Base-by-base conservation (phyloP, 2,329 filamentous ascomycete genomes). In the Ceratocystis papillata region DNA sequence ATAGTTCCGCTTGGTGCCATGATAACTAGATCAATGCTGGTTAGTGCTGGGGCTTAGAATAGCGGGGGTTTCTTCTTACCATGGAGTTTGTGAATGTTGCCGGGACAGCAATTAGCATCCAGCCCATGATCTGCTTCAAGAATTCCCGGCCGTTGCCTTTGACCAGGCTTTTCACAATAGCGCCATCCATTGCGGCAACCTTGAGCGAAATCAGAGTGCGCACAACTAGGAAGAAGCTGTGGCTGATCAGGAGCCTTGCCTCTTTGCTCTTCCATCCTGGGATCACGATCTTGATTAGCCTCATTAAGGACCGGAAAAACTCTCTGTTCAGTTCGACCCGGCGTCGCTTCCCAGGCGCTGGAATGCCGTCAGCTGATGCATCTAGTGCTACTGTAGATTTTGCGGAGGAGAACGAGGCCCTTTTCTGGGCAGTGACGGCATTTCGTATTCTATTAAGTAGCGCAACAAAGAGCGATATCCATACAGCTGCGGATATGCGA, bases 51-150 rank as follows among this genome's bases (percentile, higher is more conserved):
- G 17, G 15, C 25, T 5, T 25, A 25, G 8, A 2, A 50, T 8
- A 5, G 20, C 20, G 8, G 0, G 6, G 20, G 5, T 17, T 8
- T 10, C 17, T 37, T 20, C 57, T 75, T 76, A 94, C 89, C 94
- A 99, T 99, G 0, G 92, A 96, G 76, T 99, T 99, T 50, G 94
- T 99, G 74, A 97, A 96, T 0, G 94, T 97, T 1, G 94, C 94
- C 8, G 94, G 94, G 17, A 99, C 82, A 30, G 94, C 93, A 70
- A 99, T 94, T 65, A 93, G 75, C 94, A 99, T 99, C 94, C 94
- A 99, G 91, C 93, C 96, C 5, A 95, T 83, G 71, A 99, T 86
- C 0, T 90, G 86, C 71, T 87, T 86, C 71, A 97, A 73, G 70
- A 99, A 99, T 70, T 96, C 91, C 75, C 85, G 89, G 17, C 93